These are phyloP conservation scores for Eleusine indica DNA, from an alignment of 176 grass and related monocot genomes.

Conservation along the genomic window DNA sequence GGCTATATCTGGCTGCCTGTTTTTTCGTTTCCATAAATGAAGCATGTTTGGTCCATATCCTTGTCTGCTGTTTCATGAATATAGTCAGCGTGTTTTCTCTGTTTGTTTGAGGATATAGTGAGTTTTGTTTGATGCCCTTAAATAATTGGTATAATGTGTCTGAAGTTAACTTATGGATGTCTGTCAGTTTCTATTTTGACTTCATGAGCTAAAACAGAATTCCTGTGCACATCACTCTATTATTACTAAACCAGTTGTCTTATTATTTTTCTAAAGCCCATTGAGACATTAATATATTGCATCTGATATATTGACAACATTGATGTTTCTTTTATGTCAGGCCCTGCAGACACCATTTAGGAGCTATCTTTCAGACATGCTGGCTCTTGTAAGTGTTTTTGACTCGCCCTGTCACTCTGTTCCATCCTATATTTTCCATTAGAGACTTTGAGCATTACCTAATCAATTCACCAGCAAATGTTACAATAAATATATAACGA, in stretches of 20 bases:
- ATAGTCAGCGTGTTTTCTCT: neutral
- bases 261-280: neutral
- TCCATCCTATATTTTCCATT: neutral
- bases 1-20: neutral
- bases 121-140: neutral
- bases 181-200: neutral
- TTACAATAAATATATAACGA: neutral
- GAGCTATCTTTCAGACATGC: slow-evolving; percentile 76
- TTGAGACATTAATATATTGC: neutral
- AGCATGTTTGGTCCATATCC: neutral
- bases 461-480: neutral
- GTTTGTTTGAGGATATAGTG: neutral
- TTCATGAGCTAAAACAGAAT: neutral
- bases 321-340: slow-evolving; percentile 39
- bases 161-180: neutral
- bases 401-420: neutral
- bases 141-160: neutral
- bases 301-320: slow-evolving; percentile 10
- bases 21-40: neutral
- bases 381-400: slow-evolving; percentile 70
- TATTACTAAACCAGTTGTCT: neutral
- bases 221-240: neutral
- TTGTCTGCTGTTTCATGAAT: neutral
- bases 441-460: neutral
- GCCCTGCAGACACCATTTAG: slow-evolving; percentile 77